Evolutionary conservation across 2,329 filamentous ascomycete species (phyloP).

Genomic region (Cladosporium sphaerospermum): DNA sequence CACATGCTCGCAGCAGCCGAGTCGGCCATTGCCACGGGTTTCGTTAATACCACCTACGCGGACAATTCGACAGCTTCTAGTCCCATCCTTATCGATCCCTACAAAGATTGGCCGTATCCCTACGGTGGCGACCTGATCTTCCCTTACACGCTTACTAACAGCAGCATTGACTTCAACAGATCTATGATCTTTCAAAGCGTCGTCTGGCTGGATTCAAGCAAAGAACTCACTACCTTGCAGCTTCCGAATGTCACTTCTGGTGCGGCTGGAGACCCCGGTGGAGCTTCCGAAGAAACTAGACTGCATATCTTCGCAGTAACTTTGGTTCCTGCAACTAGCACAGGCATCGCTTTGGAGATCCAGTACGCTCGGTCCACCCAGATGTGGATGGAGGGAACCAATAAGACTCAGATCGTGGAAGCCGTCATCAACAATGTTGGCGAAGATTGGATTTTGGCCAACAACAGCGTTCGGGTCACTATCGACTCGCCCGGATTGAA

Average conservation of each 20-base stretch:
- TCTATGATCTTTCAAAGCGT: conserved; percentile 37
- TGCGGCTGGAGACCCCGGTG: conserved; percentile 28
- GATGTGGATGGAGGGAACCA: conserved; percentile 34
- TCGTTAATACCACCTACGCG: conserved; percentile 33
- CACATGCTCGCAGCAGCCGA: conserved; percentile 38
- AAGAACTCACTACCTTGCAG: conserved; percentile 32
- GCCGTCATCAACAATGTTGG: conserved; percentile 35
- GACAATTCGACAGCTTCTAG: conserved; percentile 32
- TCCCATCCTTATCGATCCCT: conserved; percentile 32
- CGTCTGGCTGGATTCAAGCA: conserved; percentile 36
- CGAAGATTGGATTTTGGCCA: conserved; percentile 28
- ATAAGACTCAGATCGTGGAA: conserved; percentile 36
- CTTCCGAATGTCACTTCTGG: conserved; percentile 34
- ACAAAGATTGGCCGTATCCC: conserved; percentile 37
- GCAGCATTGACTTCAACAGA: conserved; percentile 32
- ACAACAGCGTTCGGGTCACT: conserved; percentile 31
- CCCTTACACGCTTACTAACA: conserved; percentile 34
- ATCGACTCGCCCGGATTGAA: conserved; percentile 30
- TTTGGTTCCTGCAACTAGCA: conserved; percentile 25
- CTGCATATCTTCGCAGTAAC: conserved; percentile 37
- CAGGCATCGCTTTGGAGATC: conserved; percentile 26
- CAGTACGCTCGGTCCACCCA: conserved; percentile 39
- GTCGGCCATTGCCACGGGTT: conserved; percentile 32
- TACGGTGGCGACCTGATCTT: conserved; percentile 37
- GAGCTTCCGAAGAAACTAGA: conserved; percentile 23